Base-by-base conservation (phyloP, 768 basidiomycete species). In the Candolleomyces aberdarensis region DNA sequence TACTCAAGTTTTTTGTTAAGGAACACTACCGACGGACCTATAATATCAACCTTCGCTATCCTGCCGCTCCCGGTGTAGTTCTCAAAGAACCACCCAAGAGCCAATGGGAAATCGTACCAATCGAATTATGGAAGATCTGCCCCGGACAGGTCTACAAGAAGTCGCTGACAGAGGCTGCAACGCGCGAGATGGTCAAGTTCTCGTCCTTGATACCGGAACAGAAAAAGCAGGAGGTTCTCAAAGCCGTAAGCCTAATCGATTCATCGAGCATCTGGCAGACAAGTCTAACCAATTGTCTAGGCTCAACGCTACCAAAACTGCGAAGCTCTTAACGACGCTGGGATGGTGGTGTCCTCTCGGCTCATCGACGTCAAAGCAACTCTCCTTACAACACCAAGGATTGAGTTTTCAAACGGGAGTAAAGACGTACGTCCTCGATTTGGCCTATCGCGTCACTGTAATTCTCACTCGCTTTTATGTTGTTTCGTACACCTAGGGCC, bases 111-210 rank as follows among this genome's bases (percentile, higher is more conserved):
- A 69, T 86, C 36, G 76, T 89, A 5, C 91, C 91, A 0, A 70
- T 92, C 1, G 91, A 93, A 65, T 69, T 85, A 2, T 92, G 90
- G 66, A 70, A 69, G 0, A 85, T 92, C 4, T 76, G 80, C 0
- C 68, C 76, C 0, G 89, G 89, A 0, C 91, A 92, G 65, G 83
- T 91, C 36, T 83, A 88, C 76, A 78, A 83, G 40, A 89, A 87
- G 65, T 84, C 88, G 56, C 75, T 92, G 0, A 87, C 90, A 0
- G 76, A 84, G 0, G 85, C 88, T 43, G 83, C 85, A 65, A 85
- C 85, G 0, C 81, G 78, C 52, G 77, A 80, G 0, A 81, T 92
- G 7, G 77, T 91, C 1, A 78, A 79, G 0, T 91, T 92, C 62
- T 81, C 91, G 0, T 89, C 88, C 0, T 85, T 84, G 74, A 81